Conservation (phyloP, 202 grass and related monocot genomes). For the Zoysia matrella region DNA sequence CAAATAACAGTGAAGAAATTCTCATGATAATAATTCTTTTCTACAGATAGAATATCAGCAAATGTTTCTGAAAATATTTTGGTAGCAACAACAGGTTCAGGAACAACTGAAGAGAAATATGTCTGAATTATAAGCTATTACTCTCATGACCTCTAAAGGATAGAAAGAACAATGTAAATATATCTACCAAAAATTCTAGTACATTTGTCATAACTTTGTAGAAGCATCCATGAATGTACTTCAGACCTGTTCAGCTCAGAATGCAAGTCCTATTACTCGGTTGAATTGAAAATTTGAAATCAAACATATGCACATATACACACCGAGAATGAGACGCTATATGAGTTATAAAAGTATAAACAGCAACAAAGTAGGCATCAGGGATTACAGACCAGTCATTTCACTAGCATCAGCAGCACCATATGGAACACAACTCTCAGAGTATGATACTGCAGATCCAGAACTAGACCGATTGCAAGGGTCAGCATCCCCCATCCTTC, state of each 20-base stretch:
- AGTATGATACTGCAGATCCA: slow-evolving; percentile 44
- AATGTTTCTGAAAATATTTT: slow-evolving; percentile 8
- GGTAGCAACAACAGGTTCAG: background rate
- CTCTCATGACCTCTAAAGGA: slow-evolving; percentile 7
- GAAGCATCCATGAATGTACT: too few species aligned
- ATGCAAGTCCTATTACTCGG: too few species aligned
- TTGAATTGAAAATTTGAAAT: background rate
- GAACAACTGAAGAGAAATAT: slow-evolving; percentile 23
- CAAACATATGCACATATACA: slow-evolving; percentile 8
- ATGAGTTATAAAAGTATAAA: slow-evolving; percentile 13
- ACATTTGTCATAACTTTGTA: background rate
- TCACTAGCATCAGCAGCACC: too few species aligned
- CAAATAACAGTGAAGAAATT: slow-evolving; percentile 5
- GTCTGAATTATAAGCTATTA: slow-evolving; percentile 20
- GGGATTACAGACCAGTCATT: slow-evolving; percentile 47
- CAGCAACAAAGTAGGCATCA: slow-evolving; percentile 38
- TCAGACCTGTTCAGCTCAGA: too few species aligned
- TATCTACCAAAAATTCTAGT: slow-evolving; percentile 2
- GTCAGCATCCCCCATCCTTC: slow-evolving; percentile 66
- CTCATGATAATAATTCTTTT: slow-evolving; percentile 22
- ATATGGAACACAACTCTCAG: too few species aligned
- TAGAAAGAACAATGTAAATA: slow-evolving; percentile 9
- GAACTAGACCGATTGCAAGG: slow-evolving; percentile 85
- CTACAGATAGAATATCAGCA: background rate
- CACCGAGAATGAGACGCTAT: slow-evolving; percentile 22